Evolutionary conservation across 345 rosid species (phyloP), one percentile per base, ranked within the genome.

Genomic region (Populus deltoides): DNA sequence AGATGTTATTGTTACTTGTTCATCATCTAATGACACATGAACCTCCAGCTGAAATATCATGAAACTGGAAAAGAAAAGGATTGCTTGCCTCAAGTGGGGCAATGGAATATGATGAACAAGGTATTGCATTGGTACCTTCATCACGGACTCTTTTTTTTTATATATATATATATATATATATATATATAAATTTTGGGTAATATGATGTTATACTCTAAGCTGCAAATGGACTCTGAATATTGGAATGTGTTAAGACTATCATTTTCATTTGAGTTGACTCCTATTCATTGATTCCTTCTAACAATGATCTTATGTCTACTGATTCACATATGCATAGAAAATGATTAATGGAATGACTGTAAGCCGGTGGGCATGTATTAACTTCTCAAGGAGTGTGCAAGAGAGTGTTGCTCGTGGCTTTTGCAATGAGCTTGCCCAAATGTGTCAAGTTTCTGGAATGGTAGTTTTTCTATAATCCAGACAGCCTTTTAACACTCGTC

Each of bases 51-150:
- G 78, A 97, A 97, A 82, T 97, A 97, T 85, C 98, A 94, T 29
- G 99, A 97, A 78, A 92, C 94, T 55, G 99, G 99, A 59, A 97
- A 91, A 80, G 99, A 97, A 80, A 97, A 92, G 84, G 98, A 97
- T 75, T 97, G 98, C 71, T 85, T 97, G 73, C 99, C 99, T 1
- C 99, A 97, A 81, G 97, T 97, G 13, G 99, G 99, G 76, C 99
- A 97, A 71, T 97, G 99, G 99, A 97, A 94, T 83, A 97, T 97
- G 99, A 92, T 97, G 98, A 97, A 97, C 88, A 97, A 97, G 93
- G 97, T 92, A 84, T 61, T 47, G 16, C 38, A 7, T 43, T 36
- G 12, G 27, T 3, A 24, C 65, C 27, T 59, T n/a, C 10, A 59
- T n/a, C 25, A 25, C 24, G 5, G 25, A 25, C 27, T 24, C 29